Percentiles rank a stretch among this genome's conserved stretches.
These are phyloP conservation scores for Tricholoma bakamatsutake DNA, from an alignment of 768 basidiomycete species.

Conservation along the genomic window DNA sequence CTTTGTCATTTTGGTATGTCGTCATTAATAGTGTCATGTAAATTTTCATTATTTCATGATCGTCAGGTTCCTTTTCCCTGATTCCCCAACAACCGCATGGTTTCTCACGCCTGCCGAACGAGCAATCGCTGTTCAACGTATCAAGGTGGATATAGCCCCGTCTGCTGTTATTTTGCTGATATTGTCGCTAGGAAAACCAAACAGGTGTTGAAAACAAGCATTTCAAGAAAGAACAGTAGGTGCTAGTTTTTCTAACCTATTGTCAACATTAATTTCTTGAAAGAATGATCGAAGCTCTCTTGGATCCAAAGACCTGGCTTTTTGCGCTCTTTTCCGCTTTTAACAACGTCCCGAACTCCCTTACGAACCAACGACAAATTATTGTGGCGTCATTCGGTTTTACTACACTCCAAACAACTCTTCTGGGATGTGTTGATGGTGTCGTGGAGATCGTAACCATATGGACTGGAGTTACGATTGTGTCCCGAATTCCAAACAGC, in stretches of 20 bases:
- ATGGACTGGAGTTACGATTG: slow-evolving; percentile 55
- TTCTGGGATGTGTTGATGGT: slow-evolving; percentile 64
- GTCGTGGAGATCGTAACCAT: slow-evolving; percentile 64
- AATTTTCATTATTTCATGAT: background rate
- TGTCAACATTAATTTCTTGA: background rate
- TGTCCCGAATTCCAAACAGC: slow-evolving; percentile 48
- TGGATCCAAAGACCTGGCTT: slow-evolving; percentile 71
- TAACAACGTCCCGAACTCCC: slow-evolving; percentile 58
- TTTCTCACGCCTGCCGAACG: slow-evolving; percentile 67
- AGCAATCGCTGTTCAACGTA: slow-evolving; percentile 52
- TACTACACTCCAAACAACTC: slow-evolving; percentile 55
- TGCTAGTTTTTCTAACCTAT: slow-evolving; percentile 5
- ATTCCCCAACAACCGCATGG: slow-evolving; percentile 71
- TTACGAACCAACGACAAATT: slow-evolving; percentile 58
- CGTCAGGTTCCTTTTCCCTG: slow-evolving; percentile 60
- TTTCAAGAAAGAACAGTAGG: slow-evolving; percentile 77
- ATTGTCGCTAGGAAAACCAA: slow-evolving; percentile 27
- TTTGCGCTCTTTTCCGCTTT: slow-evolving; percentile 64
- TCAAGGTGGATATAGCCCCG: slow-evolving; percentile 38
- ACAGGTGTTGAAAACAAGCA: slow-evolving; percentile 78
- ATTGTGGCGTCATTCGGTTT: slow-evolving; percentile 68
- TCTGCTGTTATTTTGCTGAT: background rate
- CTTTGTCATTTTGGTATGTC: slow-evolving; percentile 50
- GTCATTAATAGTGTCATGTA: background rate
- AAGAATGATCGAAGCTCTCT: slow-evolving; percentile 64